Evolutionary conservation across 495 filamentous ascomycete species (phyloP), one percentile per base, ranked within the genome.

Genomic region (Aspergillus cavernicola): DNA sequence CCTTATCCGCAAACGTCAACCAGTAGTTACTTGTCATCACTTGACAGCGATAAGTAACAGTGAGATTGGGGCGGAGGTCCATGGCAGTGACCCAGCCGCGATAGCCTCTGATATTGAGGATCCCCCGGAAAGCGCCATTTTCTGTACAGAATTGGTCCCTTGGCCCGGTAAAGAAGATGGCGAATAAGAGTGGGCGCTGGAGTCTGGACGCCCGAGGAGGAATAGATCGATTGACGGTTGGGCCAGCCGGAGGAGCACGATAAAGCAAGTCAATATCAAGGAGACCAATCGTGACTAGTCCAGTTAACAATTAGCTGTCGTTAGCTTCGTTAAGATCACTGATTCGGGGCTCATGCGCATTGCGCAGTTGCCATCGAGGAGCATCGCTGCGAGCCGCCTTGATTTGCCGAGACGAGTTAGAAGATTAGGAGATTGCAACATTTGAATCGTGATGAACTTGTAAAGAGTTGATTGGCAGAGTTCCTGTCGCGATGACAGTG

Each of bases 81-180:
- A 38, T 52, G 50, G 39, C 37, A 16, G 26, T 42, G 10, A n/a
- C 23, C 13, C 40, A 53, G 22, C 50, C 50, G 50, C 50, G 50
- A 53, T 53, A 45, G 40, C 50, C 50, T 45, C 40, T 52, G 39
- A 44, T 22, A 39, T 35, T 40, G 37, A 15, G 22, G 31, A 38
- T 19, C 18, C 20, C 50, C 50, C 31, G 50, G 50, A 44, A 28
- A 53, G 50, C 50, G 50, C 50, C 50, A 53, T 53, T 53, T 46
- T 45, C 40, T 31, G 41, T 20, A 24, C 16, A 15, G 40, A 46
- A 53, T 45, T 53, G 50, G 50, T 4, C 18, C 15, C 31, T 29
- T 45, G 24, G 50, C n/a, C 29, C 33, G 6, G 24, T 24, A 16
- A n/a, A 12, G 16, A 18, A 13, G 41, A 45, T 37, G 41, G 32